phyloP scores from a whole-genome alignment of 495 filamentous ascomycete species.

The Xylona heveae region DNA sequence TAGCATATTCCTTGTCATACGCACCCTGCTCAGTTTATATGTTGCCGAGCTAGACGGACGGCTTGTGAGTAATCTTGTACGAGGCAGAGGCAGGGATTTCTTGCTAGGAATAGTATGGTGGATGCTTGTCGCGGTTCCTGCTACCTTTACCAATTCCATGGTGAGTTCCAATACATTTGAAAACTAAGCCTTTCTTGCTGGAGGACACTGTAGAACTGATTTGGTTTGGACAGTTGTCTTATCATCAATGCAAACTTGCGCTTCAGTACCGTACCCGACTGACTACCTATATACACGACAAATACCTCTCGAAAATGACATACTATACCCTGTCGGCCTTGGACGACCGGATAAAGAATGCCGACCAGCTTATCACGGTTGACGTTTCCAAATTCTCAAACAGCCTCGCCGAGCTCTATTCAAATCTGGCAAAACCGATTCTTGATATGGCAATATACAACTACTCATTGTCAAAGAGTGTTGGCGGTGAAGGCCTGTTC shows the following conservation, averaged over 20 bases:
- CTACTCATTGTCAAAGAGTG: conserved; percentile 73
- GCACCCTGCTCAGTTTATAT: conserved; percentile 83
- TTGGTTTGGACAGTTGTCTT: conserved; percentile 46
- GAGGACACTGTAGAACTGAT: conserved; percentile 1
- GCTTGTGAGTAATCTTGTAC: conserved; percentile 74
- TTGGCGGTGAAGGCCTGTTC: conserved; percentile 83
- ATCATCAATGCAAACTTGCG: conserved; percentile 88
- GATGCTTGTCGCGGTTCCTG: conserved; percentile 96
- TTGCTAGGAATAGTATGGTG: conserved; percentile 82
- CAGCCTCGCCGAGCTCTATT: conserved; percentile 84
- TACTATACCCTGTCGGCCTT: conserved; percentile 92
- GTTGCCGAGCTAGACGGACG: conserved; percentile 89
- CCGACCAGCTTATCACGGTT: conserved; percentile 90
- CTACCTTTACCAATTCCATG: conserved; percentile 98
- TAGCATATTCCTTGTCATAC: conserved; percentile 54
- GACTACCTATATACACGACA: conserved; percentile 79
- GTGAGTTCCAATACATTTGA: conserved; percentile 25
- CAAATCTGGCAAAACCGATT: conserved; percentile 87
- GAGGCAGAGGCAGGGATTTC: conserved; percentile 82
- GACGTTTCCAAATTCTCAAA: conserved; percentile 94
- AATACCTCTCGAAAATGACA: conserved; percentile 88
- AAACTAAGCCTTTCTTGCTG: background rate
- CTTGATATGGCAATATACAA: conserved; percentile 95
- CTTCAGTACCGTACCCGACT: conserved; percentile 80
- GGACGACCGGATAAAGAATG: conserved; percentile 96